phyloP scores from a whole-genome alignment of 1,139 yeast genomes.

The Kodamaea suecica region DNA sequence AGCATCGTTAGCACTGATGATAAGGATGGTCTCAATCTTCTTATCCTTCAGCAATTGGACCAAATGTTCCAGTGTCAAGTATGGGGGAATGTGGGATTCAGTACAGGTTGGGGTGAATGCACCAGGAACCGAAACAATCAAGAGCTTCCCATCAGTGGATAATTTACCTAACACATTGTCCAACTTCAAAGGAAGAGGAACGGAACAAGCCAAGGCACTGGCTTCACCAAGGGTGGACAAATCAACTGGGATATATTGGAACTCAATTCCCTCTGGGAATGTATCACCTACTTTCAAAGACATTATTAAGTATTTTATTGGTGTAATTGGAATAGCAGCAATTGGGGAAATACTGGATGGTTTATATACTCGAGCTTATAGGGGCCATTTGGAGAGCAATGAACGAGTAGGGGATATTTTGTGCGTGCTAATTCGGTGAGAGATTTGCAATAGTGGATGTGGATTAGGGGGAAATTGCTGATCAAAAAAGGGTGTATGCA shows the following conservation, averaged over 20 bases:
- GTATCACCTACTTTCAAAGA: constrained; percentile 18
- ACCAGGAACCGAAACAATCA: constrained; percentile 30
- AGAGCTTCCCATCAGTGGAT: constrained; percentile 17
- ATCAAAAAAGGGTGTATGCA: too few species aligned
- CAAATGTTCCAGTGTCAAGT: constrained; percentile 18
- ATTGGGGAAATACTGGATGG: too few species aligned
- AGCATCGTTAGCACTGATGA: constrained; percentile 29
- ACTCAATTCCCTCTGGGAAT: constrained; percentile 23
- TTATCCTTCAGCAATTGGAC: constrained; percentile 19
- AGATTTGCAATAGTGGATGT: too few species aligned
- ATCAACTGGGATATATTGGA: constrained; percentile 27
- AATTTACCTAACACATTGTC: constrained; percentile 20
- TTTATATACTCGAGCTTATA: too few species aligned
- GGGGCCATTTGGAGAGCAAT: too few species aligned
- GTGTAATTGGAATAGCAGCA: neutral
- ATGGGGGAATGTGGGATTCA: constrained; percentile 31
- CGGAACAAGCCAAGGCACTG: constrained; percentile 24
- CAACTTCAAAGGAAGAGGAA: constrained; percentile 23
- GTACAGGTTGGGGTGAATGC: constrained; percentile 34
- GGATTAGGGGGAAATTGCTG: too few species aligned
- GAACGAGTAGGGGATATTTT: too few species aligned
- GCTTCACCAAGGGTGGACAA: constrained; percentile 15
- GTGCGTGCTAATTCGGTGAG: too few species aligned
- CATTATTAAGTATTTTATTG: constrained; percentile 8
- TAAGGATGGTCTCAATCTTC: constrained; percentile 21